These are phyloP conservation scores for Quillaja saponaria DNA, from an alignment of 306 rosid species.

Conservation along the genomic window DNA sequence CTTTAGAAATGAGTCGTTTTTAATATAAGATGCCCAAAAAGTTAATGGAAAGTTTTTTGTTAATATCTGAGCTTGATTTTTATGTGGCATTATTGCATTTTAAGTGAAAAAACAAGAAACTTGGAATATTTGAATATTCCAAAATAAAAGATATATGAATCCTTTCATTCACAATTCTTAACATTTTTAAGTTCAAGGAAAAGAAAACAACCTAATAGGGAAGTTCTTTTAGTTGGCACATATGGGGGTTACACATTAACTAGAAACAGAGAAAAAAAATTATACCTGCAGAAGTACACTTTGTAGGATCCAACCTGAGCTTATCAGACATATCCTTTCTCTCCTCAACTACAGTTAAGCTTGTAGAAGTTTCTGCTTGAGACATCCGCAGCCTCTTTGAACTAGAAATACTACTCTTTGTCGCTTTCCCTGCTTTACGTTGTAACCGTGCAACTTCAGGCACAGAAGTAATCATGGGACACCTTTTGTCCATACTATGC, in stretches of 20 bases:
- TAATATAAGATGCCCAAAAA: too few species aligned
- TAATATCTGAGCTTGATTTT: too few species aligned
- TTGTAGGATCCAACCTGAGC: conserved; percentile 50
- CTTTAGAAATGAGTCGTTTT: too few species aligned
- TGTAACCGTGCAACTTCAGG: conserved; percentile 47
- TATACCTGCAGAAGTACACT: conserved; percentile 62
- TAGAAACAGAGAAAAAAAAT: neutral
- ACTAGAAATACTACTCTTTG: conserved; percentile 48
- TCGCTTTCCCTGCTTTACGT: conserved; percentile 55
- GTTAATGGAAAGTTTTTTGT: too few species aligned
- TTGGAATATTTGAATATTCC: too few species aligned
- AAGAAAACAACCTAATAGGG: too few species aligned
- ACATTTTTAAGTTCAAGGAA: too few species aligned
- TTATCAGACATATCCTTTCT: conserved; percentile 53
- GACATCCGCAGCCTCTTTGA: conserved; percentile 62
- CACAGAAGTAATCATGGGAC: conserved; percentile 41
- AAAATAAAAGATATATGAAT: too few species aligned
- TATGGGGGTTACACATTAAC: neutral
- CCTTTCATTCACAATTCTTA: too few species aligned
- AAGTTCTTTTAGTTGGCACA: too few species aligned
- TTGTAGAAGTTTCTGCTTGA: conserved; percentile 48
- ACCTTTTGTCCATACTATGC: conserved; percentile 41
- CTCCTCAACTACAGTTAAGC: conserved; percentile 47
- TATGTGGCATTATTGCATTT: too few species aligned
- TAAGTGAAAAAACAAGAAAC: too few species aligned